These are phyloP conservation scores for Starmera stellimalicola DNA, from an alignment of 1,139 yeast genomes.

Conservation along the genomic window DNA sequence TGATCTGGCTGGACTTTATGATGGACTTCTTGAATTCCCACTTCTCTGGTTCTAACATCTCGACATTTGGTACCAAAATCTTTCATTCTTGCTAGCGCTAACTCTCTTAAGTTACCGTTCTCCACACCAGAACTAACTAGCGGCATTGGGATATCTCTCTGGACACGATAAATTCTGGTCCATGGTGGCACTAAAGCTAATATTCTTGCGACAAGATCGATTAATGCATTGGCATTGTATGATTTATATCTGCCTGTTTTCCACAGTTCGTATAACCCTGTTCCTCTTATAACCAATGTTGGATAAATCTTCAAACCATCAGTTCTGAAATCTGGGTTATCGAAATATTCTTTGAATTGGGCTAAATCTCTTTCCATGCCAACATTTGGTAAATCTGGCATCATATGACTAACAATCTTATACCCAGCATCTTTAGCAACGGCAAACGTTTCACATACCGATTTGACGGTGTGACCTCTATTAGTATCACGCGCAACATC, in stretches of 20 bases:
- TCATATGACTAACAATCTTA: constrained; percentile 97
- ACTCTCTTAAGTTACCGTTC: constrained; percentile 90
- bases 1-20: constrained; percentile 97
- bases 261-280: constrained; percentile 96
- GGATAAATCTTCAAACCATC: constrained; percentile 96
- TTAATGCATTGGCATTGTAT: constrained; percentile 87
- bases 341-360: constrained; percentile 93
- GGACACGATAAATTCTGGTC: constrained; percentile 98
- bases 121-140: constrained; percentile 97
- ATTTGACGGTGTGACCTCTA: constrained; percentile 94
- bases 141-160: constrained; percentile 99
- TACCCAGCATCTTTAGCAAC: constrained; percentile 97
- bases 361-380: constrained; percentile 98
- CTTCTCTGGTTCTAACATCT: constrained; percentile 98
- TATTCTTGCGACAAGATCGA: constrained; percentile 91
- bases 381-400: constrained; percentile 98
- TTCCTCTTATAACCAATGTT: constrained; percentile 92
- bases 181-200: constrained; percentile 97
- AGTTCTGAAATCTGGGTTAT: constrained; percentile 93
- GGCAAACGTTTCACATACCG: constrained; percentile 94
- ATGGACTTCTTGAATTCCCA: constrained; percentile 97
- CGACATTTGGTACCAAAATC: constrained; percentile 95
- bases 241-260: constrained; percentile 91
- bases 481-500: constrained; percentile 98
- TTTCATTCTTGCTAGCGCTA: constrained; percentile 95